Base-by-base conservation (phyloP, 176 grass and related monocot species). In the Avena atlantica region DNA sequence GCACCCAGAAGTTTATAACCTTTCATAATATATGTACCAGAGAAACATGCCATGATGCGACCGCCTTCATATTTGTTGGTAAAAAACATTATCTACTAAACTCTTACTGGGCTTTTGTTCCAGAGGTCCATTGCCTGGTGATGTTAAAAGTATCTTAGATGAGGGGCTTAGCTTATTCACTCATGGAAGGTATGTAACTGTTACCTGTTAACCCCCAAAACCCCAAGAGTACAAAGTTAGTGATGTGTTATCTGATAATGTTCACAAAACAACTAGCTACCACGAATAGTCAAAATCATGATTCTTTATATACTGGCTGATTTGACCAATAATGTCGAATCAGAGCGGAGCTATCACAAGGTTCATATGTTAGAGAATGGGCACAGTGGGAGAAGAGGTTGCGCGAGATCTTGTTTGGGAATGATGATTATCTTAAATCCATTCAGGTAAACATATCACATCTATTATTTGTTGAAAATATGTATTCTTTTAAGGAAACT, bases 311-410 rank as follows among this genome's bases (percentile, higher is more conserved):
- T 81, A 57, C 76, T 77, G 12, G 5, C 84, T 86, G 70, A 66
- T 80, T 52, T 86, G 83, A 45, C 45, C 9, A 84, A 84, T 15
- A 48, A 44, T 96, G 44, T 89, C 29, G 84, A 89, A 52, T 74
- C 87, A 98, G 95, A 90, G 59, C 60, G 37, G 93, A 95, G 59
- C 95, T 91, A 66, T 90, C 88, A 29, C 93, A 98, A 89, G 93
- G 91, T 62, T 79, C 92, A 81, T 98, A 92, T 78, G 95, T 86
- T 29, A 93, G 84, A 87, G 93, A 98, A 80, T 98, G 95, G 93
- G 57, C 67, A 83, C 66, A 83, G 42, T 98, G 91, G 95, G 95
- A 98, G 71, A 91, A 90, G 82, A 93, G 88, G 76, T 59, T 98
- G 44, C 89, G 89, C 29, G 85, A 65, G 31, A 78, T 81, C 52